phyloP scores from a whole-genome alignment of 1,139 yeast species.

The Kodamaea fungicola region DNA sequence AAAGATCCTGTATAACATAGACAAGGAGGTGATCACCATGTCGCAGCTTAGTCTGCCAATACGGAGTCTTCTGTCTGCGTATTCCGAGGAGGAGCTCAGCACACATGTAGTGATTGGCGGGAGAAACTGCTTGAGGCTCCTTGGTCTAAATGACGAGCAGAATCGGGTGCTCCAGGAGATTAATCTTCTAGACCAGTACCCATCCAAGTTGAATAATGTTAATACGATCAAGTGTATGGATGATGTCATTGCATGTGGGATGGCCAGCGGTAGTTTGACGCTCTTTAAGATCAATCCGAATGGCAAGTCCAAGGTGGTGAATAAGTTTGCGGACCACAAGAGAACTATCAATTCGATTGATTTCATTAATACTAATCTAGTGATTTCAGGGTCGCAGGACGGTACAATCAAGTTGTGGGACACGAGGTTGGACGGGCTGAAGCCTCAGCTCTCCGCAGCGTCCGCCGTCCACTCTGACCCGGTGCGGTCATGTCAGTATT shows the following conservation, averaged over 20 bases:
- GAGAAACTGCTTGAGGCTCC: slow-evolving; percentile 50
- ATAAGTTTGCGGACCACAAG: slow-evolving; percentile 64
- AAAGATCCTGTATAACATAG: slow-evolving; percentile 22
- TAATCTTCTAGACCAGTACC: slow-evolving; percentile 46
- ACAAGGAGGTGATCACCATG: slow-evolving; percentile 31
- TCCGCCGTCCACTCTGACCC: slow-evolving; percentile 61
- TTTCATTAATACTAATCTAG: slow-evolving; percentile 47
- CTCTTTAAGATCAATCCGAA: slow-evolving; percentile 31
- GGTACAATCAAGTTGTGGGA: slow-evolving; percentile 91
- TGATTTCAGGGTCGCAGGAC: slow-evolving; percentile 88
- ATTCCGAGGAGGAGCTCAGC: slow-evolving; percentile 5
- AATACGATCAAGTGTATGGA: slow-evolving; percentile 37
- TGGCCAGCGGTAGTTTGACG: slow-evolving; percentile 36
- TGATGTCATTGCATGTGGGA: slow-evolving; percentile 41
- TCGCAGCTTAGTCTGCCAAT: slow-evolving; percentile 34
- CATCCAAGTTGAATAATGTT: slow-evolving; percentile 38
- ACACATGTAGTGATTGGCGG: slow-evolving; percentile 55
- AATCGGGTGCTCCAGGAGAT: slow-evolving; percentile 35
- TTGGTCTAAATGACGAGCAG: slow-evolving; percentile 43
- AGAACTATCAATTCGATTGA: slow-evolving; percentile 81
- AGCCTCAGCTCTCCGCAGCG: slow-evolving; percentile 43
- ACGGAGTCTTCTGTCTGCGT: slow-evolving; percentile 12
- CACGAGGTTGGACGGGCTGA: slow-evolving; percentile 48
- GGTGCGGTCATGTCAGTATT: slow-evolving; percentile 58
- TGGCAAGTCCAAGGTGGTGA: slow-evolving; percentile 39